Conservation (phyloP, 164 flowering plant species). For the Aristolochia contorta region DNA sequence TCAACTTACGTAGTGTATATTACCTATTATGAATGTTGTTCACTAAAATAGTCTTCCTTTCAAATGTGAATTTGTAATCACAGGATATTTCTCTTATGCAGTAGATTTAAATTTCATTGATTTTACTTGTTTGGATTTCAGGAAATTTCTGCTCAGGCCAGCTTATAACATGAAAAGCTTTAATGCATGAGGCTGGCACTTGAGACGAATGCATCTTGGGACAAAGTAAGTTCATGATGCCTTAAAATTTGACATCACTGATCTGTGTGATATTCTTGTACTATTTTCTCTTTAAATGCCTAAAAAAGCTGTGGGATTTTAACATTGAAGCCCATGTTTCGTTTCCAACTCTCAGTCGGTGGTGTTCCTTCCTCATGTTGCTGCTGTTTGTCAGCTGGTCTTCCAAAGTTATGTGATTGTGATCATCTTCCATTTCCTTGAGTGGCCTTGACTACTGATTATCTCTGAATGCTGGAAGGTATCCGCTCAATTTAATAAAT, state of each 20-base stretch:
- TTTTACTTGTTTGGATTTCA: slow-evolving; percentile 11
- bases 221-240: slow-evolving; percentile 11
- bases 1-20: too few relatives aligned
- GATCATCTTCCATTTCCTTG: slow-evolving; percentile 17
- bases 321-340: neutral
- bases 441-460: slow-evolving; percentile 4
- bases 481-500: neutral
- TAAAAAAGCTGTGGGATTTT: neutral
- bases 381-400: slow-evolving; percentile 12
- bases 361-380: slow-evolving; percentile 13
- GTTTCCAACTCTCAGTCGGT: slow-evolving; percentile 17
- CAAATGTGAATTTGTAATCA: neutral
- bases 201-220: slow-evolving; percentile 14
- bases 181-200: slow-evolving; percentile 12
- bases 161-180: slow-evolving; percentile 12
- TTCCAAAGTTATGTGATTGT: slow-evolving; percentile 26
- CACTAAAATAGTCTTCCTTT: too few relatives aligned
- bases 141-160: slow-evolving; percentile 17
- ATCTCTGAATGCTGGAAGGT: slow-evolving; percentile 6
- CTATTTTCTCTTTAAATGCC: neutral
- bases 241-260: neutral
- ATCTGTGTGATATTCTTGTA: neutral
- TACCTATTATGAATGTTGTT: too few relatives aligned
- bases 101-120: neutral
- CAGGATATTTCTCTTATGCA: neutral